These are phyloP conservation scores for Annulohypoxylon nitens DNA, from an alignment of 495 filamentous ascomycete genomes.

Conservation along the genomic window DNA sequence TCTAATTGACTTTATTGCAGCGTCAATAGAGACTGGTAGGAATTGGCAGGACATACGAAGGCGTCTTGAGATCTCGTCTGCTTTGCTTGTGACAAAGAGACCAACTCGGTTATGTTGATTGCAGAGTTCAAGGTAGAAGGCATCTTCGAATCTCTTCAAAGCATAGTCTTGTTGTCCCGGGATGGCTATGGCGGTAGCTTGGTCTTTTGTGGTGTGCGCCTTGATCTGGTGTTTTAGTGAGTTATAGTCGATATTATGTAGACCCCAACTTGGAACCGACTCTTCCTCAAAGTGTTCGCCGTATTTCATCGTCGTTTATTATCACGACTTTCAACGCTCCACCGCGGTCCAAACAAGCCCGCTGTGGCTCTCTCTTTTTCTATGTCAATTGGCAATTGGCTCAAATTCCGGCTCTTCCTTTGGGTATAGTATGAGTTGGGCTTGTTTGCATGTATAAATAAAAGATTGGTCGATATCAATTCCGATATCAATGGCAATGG, in stretches of 20 bases:
- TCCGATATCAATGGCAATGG: not conserved
- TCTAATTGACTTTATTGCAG: conserved; percentile 30
- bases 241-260: conserved; percentile 81
- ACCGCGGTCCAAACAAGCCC: conserved; percentile 30
- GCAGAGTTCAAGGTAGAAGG: conserved; percentile 70
- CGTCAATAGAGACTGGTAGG: not conserved
- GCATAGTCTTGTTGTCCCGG: conserved; percentile 69
- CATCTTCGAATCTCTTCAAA: conserved; percentile 70
- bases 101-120: conserved; percentile 76
- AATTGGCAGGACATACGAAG: conserved; percentile 61
- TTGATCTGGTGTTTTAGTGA: conserved; percentile 81
- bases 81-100: conserved; percentile 78
- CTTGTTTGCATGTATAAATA: conserved; percentile 22
- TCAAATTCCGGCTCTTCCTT: conserved; percentile 15
- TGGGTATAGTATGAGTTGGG: conserved; percentile 21
- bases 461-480: conserved; percentile 11
- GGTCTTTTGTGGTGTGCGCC: conserved; percentile 70
- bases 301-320: conserved; percentile 70
- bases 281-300: conserved; percentile 71
- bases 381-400: not conserved
- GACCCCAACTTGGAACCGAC: conserved; percentile 68
- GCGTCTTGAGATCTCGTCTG: conserved; percentile 73
- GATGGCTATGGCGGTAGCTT: conserved; percentile 73
- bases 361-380: conserved; percentile 11
- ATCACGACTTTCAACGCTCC: conserved; percentile 26